Evolutionary conservation across 495 filamentous ascomycete species (phyloP), one percentile per base, ranked within the genome.

Genomic region (Neurospora sp.): DNA sequence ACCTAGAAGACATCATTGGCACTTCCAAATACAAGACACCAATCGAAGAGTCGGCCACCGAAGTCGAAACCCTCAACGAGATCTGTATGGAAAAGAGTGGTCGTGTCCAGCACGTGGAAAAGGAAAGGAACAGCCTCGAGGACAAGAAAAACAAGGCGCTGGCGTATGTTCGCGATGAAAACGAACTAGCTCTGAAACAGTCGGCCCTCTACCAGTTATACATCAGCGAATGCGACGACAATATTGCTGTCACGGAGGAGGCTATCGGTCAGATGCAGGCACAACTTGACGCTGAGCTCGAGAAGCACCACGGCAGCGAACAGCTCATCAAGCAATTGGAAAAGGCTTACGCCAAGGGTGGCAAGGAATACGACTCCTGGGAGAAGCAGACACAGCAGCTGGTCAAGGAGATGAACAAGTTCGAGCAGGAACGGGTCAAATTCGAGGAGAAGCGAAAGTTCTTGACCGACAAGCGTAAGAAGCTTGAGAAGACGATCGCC

Each of bases 401-500:
- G 69, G 76, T 92, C 70, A 97, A 96, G 78, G 94, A 98, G 79
- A 91, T 94, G 86, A 89, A 93, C 17, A 95, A 92, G 79, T 92
- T 94, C 72, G 96, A 99, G 76, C 97, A 97, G 76, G 96, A 98
- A 78, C 89, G 89, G 41, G 96, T 99, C 79, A 98, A 98, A 77
- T 94, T 96, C 76, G 96, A 98, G 71, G 96, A 98, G 81, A 98
- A 98, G 85, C 90, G 91, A 77, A 99, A 99, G 78, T 97, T 97
- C 81, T 81, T 99, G 72, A 82, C 85, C 3, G 90, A 89, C 72
- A 99, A 98, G 83, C 89, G 93, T 75, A 97, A 96, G 85, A 98
- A 98, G 83, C 86, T 97, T 12, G 94, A 99, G 76, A 98, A 98
- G 81, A 84, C 92, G 0, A 91, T 96, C 77, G 85, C 91, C 71